Conservation (phyloP, 2,329 filamentous ascomycete species). For the Cladosporium sp. region DNA sequence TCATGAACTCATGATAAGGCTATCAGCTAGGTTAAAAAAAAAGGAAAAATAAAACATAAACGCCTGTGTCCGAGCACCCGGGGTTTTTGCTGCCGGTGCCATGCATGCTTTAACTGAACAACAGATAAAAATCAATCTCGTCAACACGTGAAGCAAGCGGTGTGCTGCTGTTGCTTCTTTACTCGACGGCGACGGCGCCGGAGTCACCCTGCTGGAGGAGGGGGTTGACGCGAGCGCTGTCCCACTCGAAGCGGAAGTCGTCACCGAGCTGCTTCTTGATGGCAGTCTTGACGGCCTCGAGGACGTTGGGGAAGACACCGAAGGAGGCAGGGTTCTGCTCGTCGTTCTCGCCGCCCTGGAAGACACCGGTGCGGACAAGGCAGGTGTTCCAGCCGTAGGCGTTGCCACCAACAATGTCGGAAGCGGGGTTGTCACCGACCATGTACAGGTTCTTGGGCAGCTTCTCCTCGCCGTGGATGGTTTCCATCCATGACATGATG, state of each 20-base stretch:
- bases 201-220: conserved; percentile 45
- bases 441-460: conserved; percentile 73
- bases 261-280: conserved; percentile 70
- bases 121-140: conserved; percentile 19
- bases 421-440: conserved; percentile 74
- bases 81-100: conserved; percentile 7
- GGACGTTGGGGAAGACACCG: conserved; percentile 72
- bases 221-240: conserved; percentile 69
- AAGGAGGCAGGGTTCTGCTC: conserved; percentile 76
- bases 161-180: conserved; percentile 9
- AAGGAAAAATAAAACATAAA: not conserved
- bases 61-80: conserved; percentile 13
- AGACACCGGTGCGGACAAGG: conserved; percentile 75
- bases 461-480: conserved; percentile 71
- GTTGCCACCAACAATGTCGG: conserved; percentile 75
- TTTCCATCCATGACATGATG: conserved; percentile 72
- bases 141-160: conserved; percentile 17
- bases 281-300: conserved; percentile 69
- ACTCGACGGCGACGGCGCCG: conserved; percentile 32
- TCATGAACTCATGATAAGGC: conserved; percentile 21
- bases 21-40: conserved; percentile 3
- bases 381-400: conserved; percentile 84
- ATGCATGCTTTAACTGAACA: conserved; percentile 20
- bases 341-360: conserved; percentile 75
- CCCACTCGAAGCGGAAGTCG: conserved; percentile 72